A percentile compares a stretch with the other conserved stretches of the same genome.
These are phyloP conservation scores for Haplosporangium sp. DNA, from an alignment of 371 early-diverging fungal species.

Conservation along the genomic window DNA sequence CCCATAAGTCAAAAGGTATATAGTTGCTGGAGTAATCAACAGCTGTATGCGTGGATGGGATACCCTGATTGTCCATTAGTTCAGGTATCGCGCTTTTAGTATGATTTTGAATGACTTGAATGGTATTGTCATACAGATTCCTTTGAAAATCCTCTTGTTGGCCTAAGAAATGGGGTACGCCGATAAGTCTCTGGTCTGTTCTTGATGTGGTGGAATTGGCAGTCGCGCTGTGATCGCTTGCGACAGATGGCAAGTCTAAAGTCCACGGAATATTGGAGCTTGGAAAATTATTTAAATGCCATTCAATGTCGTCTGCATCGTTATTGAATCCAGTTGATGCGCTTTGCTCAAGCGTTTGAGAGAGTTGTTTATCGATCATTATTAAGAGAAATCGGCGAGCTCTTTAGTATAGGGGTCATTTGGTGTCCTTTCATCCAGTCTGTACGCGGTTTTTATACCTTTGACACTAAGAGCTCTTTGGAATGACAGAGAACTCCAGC, in stretches of 20 bases:
- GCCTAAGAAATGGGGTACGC: neutral
- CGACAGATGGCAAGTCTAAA: neutral
- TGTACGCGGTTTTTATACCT: slow-evolving; percentile 1
- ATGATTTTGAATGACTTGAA: neutral
- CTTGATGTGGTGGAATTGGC: neutral
- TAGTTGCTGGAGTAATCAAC: neutral
- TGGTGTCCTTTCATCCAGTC: neutral
- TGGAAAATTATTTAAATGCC: neutral
- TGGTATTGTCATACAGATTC: neutral
- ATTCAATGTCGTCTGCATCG: neutral
- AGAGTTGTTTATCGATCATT: neutral
- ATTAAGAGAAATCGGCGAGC: neutral
- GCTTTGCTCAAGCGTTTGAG: neutral
- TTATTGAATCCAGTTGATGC: neutral
- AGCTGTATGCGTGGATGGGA: neutral
- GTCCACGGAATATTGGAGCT: neutral
- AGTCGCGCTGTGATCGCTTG: neutral
- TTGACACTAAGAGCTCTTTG: no score
- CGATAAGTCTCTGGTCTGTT: neutral
- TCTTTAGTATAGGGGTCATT: neutral
- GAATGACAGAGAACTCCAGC: no score
- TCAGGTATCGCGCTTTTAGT: neutral
- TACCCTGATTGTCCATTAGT: neutral
- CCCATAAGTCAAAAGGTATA: neutral
- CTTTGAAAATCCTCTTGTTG: neutral